Evolutionary conservation across 2,329 filamentous ascomycete genomes (phyloP).

Genomic region (Leptographium galeiforme): DNA sequence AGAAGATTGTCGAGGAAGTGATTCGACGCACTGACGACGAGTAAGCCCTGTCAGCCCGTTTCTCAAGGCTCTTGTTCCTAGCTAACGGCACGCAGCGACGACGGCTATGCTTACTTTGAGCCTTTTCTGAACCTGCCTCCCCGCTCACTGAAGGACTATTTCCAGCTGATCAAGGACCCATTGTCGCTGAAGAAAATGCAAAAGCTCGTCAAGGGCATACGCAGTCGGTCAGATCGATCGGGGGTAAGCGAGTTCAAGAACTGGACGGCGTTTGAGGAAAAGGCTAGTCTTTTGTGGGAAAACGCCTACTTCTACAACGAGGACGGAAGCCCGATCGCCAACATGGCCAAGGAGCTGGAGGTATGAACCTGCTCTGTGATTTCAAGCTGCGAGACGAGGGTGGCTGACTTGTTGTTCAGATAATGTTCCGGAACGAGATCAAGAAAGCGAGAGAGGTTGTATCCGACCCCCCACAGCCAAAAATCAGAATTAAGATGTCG

Average conservation of each 20-base stretch:
- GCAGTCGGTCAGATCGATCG: slow-evolving; percentile 52
- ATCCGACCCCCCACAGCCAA: slow-evolving; percentile 57
- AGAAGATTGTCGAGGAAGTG: slow-evolving; percentile 68
- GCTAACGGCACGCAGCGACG: slow-evolving; percentile 19
- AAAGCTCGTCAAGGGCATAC: slow-evolving; percentile 61
- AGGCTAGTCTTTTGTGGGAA: slow-evolving; percentile 68
- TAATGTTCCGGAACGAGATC: slow-evolving; percentile 50
- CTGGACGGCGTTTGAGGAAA: slow-evolving; percentile 72
- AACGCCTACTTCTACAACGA: slow-evolving; percentile 88
- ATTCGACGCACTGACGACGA: slow-evolving; percentile 54
- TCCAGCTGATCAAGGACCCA: slow-evolving; percentile 68
- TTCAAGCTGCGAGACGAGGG: background rate
- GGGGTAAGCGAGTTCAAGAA: slow-evolving; percentile 58
- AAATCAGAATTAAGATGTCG: slow-evolving; percentile 67
- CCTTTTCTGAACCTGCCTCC: slow-evolving; percentile 70
- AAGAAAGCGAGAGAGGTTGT: slow-evolving; percentile 60
- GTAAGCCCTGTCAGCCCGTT: slow-evolving; percentile 21
- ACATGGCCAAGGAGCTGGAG: slow-evolving; percentile 66
- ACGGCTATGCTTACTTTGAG: slow-evolving; percentile 55
- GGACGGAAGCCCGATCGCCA: slow-evolving; percentile 74
- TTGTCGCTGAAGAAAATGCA: slow-evolving; percentile 66
- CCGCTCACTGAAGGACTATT: slow-evolving; percentile 70
- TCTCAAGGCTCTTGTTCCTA: too few relatives aligned
- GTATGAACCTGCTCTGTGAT: slow-evolving; percentile 26
- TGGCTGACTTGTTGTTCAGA: slow-evolving; percentile 6